These are phyloP conservation scores for Aureobasidium sp. DNA, from an alignment of 2,329 filamentous ascomycete species.

Conservation along the genomic window DNA sequence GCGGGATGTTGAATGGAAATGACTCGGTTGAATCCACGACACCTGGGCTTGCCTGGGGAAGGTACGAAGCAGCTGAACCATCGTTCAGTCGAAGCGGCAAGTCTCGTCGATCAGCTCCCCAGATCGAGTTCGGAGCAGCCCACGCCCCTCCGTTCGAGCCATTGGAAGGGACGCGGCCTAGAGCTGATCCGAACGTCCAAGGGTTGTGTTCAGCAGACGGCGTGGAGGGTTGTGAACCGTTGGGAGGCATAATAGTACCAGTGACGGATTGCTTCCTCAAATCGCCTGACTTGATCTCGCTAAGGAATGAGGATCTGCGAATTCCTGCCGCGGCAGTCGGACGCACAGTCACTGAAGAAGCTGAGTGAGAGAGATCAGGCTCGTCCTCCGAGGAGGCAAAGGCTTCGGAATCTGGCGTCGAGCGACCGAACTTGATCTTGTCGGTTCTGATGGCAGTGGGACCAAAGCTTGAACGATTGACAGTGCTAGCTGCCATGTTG, in stretches of 20 bases:
- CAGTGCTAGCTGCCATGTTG: slow-evolving; percentile 1
- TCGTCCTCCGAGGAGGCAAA: slow-evolving; percentile 94
- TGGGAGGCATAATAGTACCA: slow-evolving; percentile 46
- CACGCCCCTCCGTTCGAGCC: slow-evolving; percentile 1
- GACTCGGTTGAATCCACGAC: slow-evolving; percentile 23
- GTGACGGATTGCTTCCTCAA: slow-evolving; percentile 66
- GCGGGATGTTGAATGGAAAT: slow-evolving; percentile 78
- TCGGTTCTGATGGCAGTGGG: background rate
- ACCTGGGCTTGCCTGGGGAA: background rate
- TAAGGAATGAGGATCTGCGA: slow-evolving; percentile 76
- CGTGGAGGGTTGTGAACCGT: slow-evolving; percentile 68
- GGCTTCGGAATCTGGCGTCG: slow-evolving; percentile 37
- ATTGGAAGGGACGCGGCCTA: slow-evolving; percentile 39
- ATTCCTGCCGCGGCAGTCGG: slow-evolving; percentile 48
- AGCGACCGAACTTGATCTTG: slow-evolving; percentile 12
- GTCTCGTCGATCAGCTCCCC: slow-evolving; percentile 3
- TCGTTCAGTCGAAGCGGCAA: background rate
- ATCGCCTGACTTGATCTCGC: slow-evolving; percentile 63
- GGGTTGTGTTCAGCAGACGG: slow-evolving; percentile 55
- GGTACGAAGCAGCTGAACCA: background rate
- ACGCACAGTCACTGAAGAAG: slow-evolving; percentile 37
- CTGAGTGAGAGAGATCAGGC: slow-evolving; percentile 51
- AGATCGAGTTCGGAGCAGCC: slow-evolving; percentile 5
- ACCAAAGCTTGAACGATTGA: slow-evolving; percentile 5
- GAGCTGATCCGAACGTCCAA: slow-evolving; percentile 17